phyloP scores from a whole-genome alignment of 495 filamentous ascomycete genomes.

The Penicillium pulvis region DNA sequence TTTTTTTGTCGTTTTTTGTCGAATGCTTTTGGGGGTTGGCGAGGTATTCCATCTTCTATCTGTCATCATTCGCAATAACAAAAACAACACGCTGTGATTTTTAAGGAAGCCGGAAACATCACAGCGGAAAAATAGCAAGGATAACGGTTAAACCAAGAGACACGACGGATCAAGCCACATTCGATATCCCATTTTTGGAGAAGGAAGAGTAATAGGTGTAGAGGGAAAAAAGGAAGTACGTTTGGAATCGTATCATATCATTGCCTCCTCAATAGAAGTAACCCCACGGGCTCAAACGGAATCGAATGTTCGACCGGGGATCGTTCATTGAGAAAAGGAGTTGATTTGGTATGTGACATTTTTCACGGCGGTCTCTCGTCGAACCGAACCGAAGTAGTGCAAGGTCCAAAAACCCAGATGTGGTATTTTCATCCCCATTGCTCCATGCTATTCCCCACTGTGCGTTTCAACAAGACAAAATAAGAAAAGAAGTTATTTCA shows the following conservation, averaged over 20 bases:
- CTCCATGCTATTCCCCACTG: conserved; percentile 34
- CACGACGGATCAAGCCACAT: conserved; percentile 7
- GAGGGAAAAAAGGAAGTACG: conserved; percentile 18
- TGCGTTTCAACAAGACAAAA: conserved; percentile 38
- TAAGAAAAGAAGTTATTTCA: conserved; percentile 25
- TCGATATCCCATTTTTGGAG: conserved; percentile 2
- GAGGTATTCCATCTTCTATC: conserved; percentile 39
- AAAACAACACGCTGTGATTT: conserved; percentile 21
- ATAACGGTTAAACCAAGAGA: background rate
- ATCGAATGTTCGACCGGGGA: conserved; percentile 7
- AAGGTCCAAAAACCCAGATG: conserved; percentile 24
- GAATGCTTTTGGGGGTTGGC: conserved; percentile 27
- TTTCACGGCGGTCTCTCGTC: conserved; percentile 28
- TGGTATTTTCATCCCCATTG: conserved; percentile 40
- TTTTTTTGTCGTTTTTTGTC: conserved; percentile 18
- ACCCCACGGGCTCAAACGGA: conserved; percentile 3
- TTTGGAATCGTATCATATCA: conserved; percentile 30
- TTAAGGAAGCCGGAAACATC: conserved; percentile 7
- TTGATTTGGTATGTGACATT: conserved; percentile 39
- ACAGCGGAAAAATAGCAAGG: conserved; percentile 11
- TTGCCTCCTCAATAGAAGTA: conserved; percentile 11
- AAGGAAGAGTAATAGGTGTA: conserved; percentile 16
- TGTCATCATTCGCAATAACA: conserved; percentile 24
- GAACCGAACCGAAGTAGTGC: conserved; percentile 20
- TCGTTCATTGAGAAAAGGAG: conserved; percentile 21